Conservation (phyloP, 2,329 filamentous ascomycete species). For the Colletotrichum caudatum region DNA sequence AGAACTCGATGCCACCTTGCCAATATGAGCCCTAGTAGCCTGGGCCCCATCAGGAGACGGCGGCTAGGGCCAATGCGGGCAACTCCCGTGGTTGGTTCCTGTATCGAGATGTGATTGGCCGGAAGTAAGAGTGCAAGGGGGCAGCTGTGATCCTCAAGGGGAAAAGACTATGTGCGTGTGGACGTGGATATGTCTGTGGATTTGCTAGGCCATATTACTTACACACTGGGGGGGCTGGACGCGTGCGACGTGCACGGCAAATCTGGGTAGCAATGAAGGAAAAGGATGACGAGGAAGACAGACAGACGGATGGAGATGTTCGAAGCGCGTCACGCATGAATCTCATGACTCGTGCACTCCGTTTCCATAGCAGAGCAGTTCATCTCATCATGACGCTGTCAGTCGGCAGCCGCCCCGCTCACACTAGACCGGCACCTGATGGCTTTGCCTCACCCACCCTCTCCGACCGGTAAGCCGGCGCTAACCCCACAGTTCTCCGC, state of each 20-base stretch:
- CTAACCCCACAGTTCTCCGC: slow-evolving; percentile 35
- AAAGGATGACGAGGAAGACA: not conserved
- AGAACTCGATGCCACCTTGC: slow-evolving; percentile 21
- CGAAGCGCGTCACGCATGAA: slow-evolving; percentile 17
- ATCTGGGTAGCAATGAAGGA: not conserved
- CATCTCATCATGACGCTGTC: slow-evolving; percentile 11
- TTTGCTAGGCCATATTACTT: not conserved
- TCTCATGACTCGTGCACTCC: slow-evolving; percentile 16
- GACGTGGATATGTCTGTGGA: not conserved
- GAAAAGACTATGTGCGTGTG: slow-evolving; percentile 3
- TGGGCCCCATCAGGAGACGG: slow-evolving; percentile 13
- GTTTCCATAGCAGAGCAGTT: not conserved
- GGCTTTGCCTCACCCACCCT: slow-evolving; percentile 4
- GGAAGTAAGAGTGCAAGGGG: slow-evolving; percentile 30
- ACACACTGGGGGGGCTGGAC: not conserved
- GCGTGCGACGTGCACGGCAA: not conserved
- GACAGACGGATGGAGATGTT: not conserved
- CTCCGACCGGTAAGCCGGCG: slow-evolving; percentile 31
- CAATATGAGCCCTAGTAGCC: slow-evolving; percentile 20
- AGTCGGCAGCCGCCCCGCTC: slow-evolving; percentile 35
- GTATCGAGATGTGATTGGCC: slow-evolving; percentile 18
- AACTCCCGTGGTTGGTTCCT: slow-evolving; percentile 15
- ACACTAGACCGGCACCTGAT: slow-evolving; percentile 37
- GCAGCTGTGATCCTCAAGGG: slow-evolving; percentile 26
- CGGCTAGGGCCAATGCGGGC: slow-evolving; percentile 17